A percentile compares a stretch with the other conserved stretches of the same genome.
phyloP scores from a whole-genome alignment of 805 yeast species.

The Kazachstania viticola region DNA sequence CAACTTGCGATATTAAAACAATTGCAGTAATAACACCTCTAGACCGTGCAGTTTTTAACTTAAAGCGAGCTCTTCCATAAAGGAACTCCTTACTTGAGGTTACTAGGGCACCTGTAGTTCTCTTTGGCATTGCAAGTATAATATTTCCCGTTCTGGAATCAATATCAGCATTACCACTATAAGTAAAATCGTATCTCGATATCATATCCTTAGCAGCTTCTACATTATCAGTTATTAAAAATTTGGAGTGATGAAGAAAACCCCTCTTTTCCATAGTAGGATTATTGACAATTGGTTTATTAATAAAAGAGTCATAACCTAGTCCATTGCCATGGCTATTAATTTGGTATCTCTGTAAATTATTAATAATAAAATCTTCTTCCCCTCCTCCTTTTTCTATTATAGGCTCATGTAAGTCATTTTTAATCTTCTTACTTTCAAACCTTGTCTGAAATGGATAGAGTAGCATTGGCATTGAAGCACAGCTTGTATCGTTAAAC shows the following conservation, averaged over 20 bases:
- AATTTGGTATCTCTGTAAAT: background rate
- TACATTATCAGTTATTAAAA: slow-evolving; percentile 20
- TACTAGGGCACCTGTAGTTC: slow-evolving; percentile 63
- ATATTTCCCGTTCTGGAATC: slow-evolving; percentile 35
- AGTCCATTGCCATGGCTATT: background rate
- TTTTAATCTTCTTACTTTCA: slow-evolving; percentile 1
- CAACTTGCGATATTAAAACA: slow-evolving; percentile 69
- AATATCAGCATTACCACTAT: slow-evolving; percentile 41
- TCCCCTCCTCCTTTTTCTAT: background rate
- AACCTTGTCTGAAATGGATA: slow-evolving; percentile 26
- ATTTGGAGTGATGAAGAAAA: slow-evolving; percentile 20
- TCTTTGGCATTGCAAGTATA: slow-evolving; percentile 69
- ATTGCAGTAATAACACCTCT: slow-evolving; percentile 79
- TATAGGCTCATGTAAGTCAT: no score
- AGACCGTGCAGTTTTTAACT: slow-evolving; percentile 59
- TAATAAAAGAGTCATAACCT: no score
- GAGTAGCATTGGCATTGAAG: slow-evolving; percentile 60
- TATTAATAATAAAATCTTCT: background rate
- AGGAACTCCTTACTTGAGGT: slow-evolving; percentile 69
- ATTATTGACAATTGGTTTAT: background rate
- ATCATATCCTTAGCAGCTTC: slow-evolving; percentile 50
- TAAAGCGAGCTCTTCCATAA: slow-evolving; percentile 69
- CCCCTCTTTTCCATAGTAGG: slow-evolving; percentile 5
- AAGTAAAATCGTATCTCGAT: slow-evolving; percentile 51
- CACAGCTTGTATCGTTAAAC: slow-evolving; percentile 53